phyloP scores from a whole-genome alignment of 2,329 filamentous ascomycete species.

The Albophoma yamanashiensis region DNA sequence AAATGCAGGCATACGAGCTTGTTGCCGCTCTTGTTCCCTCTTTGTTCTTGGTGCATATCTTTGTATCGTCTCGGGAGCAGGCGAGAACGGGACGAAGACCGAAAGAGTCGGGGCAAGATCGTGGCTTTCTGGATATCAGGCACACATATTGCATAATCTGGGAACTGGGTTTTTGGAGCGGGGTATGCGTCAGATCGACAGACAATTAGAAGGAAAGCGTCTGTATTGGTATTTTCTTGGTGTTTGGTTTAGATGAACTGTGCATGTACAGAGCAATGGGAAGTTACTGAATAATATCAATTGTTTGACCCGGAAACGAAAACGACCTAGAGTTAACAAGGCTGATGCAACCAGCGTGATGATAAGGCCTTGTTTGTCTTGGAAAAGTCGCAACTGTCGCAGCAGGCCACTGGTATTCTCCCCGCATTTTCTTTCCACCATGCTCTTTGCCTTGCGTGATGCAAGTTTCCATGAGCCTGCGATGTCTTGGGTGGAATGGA shows the following conservation, averaged over 20 bases:
- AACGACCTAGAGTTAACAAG: no score
- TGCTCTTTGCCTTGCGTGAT: background rate
- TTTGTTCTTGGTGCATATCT: constrained; percentile 1
- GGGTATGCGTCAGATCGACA: background rate
- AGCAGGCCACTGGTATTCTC: background rate
- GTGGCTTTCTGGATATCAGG: background rate
- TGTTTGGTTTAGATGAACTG: background rate
- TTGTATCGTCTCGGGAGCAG: constrained; percentile 1
- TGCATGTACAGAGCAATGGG: background rate
- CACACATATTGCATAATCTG: constrained; percentile 2
- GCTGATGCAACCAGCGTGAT: no score
- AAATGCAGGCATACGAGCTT: background rate
- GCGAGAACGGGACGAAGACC: background rate
- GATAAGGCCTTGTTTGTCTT: background rate
- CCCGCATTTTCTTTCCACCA: background rate
- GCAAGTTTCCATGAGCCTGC: background rate
- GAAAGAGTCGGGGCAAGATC: background rate
- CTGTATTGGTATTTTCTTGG: background rate
- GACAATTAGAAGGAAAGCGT: background rate
- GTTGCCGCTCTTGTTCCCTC: background rate
- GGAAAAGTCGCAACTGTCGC: background rate
- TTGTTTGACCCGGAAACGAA: no score
- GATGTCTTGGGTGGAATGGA: background rate
- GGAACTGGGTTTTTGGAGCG: background rate
- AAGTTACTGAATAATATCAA: background rate